Evolutionary conservation across 306 rosid species (phyloP).

Genomic region (Vachellia pachyceras): DNA sequence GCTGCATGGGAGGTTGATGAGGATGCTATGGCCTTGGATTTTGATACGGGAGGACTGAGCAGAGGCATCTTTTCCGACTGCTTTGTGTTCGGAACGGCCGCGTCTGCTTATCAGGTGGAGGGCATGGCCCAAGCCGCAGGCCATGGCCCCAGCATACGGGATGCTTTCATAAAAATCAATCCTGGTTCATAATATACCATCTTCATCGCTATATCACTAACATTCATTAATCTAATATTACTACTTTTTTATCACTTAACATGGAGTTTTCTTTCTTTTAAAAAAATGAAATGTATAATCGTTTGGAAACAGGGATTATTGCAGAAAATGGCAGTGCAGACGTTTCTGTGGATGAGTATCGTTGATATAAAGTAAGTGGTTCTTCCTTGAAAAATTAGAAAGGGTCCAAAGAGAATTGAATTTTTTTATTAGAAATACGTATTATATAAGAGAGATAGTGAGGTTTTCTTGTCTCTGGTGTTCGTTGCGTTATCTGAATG

Average conservation of each 20-base stretch:
- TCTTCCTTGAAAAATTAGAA: not conserved
- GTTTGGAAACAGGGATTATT: conserved; percentile 50
- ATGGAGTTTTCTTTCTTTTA: not conserved
- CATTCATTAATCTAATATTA: not conserved
- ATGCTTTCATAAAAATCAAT: conserved; percentile 45
- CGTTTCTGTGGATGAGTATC: conserved; percentile 70
- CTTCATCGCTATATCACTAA: not conserved
- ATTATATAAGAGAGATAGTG: too few relatives aligned
- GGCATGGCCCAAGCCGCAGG: conserved; percentile 64
- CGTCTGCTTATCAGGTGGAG: conserved; percentile 74
- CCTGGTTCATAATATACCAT: conserved; percentile 42
- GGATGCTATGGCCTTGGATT: not conserved
- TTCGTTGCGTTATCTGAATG: not conserved
- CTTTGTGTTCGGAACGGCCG: conserved; percentile 68
- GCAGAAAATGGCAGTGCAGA: conserved; percentile 59
- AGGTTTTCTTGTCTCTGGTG: too few relatives aligned
- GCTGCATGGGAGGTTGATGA: conserved; percentile 35
- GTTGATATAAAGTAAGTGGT: conserved; percentile 53
- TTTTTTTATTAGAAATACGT: too few relatives aligned
- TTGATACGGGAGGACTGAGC: conserved; percentile 40
- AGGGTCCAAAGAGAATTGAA: not conserved
- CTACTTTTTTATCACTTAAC: not conserved
- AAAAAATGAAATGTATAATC: not conserved
- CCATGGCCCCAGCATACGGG: conserved; percentile 85
- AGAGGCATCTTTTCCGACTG: conserved; percentile 46